These are phyloP conservation scores for Coprinopsis strossmayeri DNA, from an alignment of 768 basidiomycete genomes.

Conservation along the genomic window DNA sequence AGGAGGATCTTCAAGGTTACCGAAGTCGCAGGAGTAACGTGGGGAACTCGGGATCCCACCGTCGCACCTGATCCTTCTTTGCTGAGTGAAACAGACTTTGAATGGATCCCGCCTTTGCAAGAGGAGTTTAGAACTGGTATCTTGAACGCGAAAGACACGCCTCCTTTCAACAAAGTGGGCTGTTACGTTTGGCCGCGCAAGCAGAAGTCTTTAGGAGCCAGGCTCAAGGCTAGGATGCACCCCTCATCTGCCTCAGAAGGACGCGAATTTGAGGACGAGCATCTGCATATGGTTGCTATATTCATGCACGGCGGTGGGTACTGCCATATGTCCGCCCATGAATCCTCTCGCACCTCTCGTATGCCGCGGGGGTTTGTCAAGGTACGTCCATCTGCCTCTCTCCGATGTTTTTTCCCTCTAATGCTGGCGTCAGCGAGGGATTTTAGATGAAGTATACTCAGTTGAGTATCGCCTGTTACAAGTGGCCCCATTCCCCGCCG, in stretches of 20 bases:
- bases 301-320: slow-evolving; percentile 53
- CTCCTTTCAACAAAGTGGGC: slow-evolving; percentile 37
- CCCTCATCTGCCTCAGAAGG: neutral
- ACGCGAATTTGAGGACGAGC: slow-evolving; percentile 17
- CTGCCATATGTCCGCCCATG: slow-evolving; percentile 53
- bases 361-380: slow-evolving; percentile 41
- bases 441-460: slow-evolving; percentile 31
- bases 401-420: neutral
- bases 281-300: slow-evolving; percentile 34
- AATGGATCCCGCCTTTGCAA: slow-evolving; percentile 40
- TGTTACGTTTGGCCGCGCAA: slow-evolving; percentile 43
- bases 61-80: slow-evolving; percentile 9
- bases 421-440: slow-evolving; percentile 19
- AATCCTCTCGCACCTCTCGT: slow-evolving; percentile 37
- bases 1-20: slow-evolving; percentile 47
- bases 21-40: slow-evolving; percentile 51
- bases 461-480: slow-evolving; percentile 50
- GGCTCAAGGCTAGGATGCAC: slow-evolving; percentile 5
- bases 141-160: slow-evolving; percentile 29
- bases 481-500: slow-evolving; percentile 47
- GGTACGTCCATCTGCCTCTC: slow-evolving; percentile 16
- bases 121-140: slow-evolving; percentile 34
- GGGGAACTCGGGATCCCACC: slow-evolving; percentile 42
- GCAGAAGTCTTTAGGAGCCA: slow-evolving; percentile 2
- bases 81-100: slow-evolving; percentile 41